These are phyloP conservation scores for Boletales sp. DNA, from an alignment of 768 basidiomycete species.

Conservation along the genomic window DNA sequence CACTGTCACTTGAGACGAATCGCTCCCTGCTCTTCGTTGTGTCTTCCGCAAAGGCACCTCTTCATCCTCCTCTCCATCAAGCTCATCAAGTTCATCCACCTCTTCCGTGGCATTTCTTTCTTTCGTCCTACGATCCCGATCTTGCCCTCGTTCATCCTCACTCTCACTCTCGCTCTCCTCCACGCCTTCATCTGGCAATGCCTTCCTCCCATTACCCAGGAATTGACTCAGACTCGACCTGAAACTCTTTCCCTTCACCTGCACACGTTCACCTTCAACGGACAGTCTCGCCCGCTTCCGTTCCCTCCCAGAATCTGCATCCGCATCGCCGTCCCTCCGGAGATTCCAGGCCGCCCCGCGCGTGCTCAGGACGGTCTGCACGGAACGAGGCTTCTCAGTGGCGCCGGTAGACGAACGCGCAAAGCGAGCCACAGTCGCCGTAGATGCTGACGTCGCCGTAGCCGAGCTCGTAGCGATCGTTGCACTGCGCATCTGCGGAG, in stretches of 20 bases:
- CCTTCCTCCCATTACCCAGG: conserved; percentile 44
- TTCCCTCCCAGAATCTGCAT: conserved; percentile 19
- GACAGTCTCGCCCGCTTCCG: conserved; percentile 37
- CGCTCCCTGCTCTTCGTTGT: conserved; percentile 10
- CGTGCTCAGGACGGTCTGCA: conserved; percentile 50
- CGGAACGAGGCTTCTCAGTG: conserved; percentile 19
- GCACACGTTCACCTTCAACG: conserved; percentile 4
- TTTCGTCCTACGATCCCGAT: background rate
- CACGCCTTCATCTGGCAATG: conserved; percentile 13
- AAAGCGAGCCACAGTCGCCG: background rate
- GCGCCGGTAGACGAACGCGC: background rate
- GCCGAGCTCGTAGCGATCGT: background rate
- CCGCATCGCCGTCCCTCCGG: conserved; percentile 11
- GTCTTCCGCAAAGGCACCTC: background rate
- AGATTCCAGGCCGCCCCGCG: conserved; percentile 49
- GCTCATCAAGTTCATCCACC: conserved; percentile 19
- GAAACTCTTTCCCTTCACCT: conserved; percentile 33
- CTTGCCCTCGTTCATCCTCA: conserved; percentile 6
- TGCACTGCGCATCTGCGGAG: background rate
- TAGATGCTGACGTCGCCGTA: background rate
- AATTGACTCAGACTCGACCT: conserved; percentile 50
- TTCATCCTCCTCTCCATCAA: conserved; percentile 4
- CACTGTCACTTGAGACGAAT: conserved; percentile 19
- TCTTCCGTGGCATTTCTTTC: conserved; percentile 3
- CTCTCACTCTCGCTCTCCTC: conserved; percentile 13